phyloP scores from a whole-genome alignment of 257 asterid genomes.

The Ajuga chamaepitys region DNA sequence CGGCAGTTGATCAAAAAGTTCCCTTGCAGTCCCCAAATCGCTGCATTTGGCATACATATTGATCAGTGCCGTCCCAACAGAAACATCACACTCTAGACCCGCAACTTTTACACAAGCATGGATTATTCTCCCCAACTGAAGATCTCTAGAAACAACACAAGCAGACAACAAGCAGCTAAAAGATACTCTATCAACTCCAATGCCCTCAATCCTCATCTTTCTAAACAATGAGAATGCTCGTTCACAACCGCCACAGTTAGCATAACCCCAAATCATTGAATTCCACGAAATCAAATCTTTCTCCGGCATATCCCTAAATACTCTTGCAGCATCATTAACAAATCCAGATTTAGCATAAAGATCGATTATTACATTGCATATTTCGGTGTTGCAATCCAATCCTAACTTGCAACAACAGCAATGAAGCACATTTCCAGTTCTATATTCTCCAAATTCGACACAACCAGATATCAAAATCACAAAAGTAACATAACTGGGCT shows the following conservation, averaged over 20 bases:
- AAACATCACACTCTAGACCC: conserved; percentile 27
- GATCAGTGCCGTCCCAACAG: conserved; percentile 35
- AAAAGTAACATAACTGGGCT: conserved; percentile 34
- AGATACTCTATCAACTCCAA: conserved; percentile 31
- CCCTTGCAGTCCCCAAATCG: conserved; percentile 22
- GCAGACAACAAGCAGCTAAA: conserved; percentile 37
- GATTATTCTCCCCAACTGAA: conserved; percentile 25
- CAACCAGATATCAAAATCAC: conserved; percentile 35
- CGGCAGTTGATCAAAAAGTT: conserved; percentile 33
- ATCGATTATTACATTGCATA: conserved; percentile 38
- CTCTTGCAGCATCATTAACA: conserved; percentile 23
- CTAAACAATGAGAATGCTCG: conserved; percentile 26
- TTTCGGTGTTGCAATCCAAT: conserved; percentile 20
- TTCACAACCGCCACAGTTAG: conserved; percentile 12
- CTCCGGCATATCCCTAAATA: conserved; percentile 21
- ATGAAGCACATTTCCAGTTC: conserved; percentile 29
- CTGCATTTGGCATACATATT: conserved; percentile 36
- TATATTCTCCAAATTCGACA: conserved; percentile 20
- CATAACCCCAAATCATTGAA: conserved; percentile 30
- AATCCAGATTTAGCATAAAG: conserved; percentile 34
- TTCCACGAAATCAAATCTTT: conserved; percentile 42
- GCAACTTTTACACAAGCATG: conserved; percentile 30
- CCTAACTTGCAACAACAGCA: conserved; percentile 33
- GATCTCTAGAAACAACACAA: conserved; percentile 26
- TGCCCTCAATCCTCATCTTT: conserved; percentile 22